Conservation (phyloP, 805 yeast species). For the Millerozyma miso region DNA sequence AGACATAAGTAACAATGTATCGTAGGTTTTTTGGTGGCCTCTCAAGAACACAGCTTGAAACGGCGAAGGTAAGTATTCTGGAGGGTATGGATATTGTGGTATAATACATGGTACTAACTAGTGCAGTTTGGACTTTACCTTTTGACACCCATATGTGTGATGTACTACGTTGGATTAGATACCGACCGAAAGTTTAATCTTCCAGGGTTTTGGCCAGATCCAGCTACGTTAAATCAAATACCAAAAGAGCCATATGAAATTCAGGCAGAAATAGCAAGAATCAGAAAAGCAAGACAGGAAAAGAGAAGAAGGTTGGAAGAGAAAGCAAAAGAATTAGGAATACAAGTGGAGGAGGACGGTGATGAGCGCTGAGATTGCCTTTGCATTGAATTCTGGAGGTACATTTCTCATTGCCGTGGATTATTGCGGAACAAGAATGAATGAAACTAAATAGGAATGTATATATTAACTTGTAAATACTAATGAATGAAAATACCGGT, state of each 20-base stretch:
- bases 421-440: no score
- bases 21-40: conserved; percentile 32
- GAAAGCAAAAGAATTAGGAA: conserved; percentile 65
- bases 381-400: no score
- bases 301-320: conserved; percentile 72
- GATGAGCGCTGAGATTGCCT: neutral
- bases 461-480: neutral
- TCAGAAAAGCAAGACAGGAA: conserved; percentile 69
- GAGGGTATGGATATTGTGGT: neutral
- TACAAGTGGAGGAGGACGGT: conserved; percentile 38
- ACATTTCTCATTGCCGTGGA: no score
- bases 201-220: conserved; percentile 97
- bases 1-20: conserved; percentile 9
- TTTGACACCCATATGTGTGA: conserved; percentile 81
- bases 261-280: conserved; percentile 84
- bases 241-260: conserved; percentile 93
- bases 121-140: conserved; percentile 74
- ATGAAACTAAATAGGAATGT: no score
- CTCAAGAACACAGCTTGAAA: conserved; percentile 42
- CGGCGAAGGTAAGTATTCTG: conserved; percentile 35
- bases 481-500: neutral
- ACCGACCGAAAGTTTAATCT: conserved; percentile 85
- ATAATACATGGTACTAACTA: conserved; percentile 7
- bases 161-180: conserved; percentile 90
- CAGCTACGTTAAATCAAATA: conserved; percentile 81